These are phyloP conservation scores for Sporopachydermia lactativora DNA, from an alignment of 805 yeast species.

Conservation along the genomic window DNA sequence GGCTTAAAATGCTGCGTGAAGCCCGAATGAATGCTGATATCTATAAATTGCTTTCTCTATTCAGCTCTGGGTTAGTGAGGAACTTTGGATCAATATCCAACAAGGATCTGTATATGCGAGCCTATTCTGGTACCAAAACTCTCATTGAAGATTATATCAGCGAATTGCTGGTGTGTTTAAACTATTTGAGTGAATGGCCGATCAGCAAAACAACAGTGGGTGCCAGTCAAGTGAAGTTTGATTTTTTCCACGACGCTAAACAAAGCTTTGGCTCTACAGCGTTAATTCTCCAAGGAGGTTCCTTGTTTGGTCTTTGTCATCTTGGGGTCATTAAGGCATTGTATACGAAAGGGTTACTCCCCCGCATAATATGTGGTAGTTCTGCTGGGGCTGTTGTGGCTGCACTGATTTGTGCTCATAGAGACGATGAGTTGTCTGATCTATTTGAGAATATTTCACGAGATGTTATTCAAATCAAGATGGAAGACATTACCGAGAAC, in stretches of 20 bases:
- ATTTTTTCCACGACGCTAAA: conserved; percentile 73
- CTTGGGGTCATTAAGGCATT: conserved; percentile 83
- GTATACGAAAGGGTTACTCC: conserved; percentile 60
- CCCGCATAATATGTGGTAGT: conserved; percentile 78
- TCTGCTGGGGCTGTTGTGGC: conserved; percentile 94
- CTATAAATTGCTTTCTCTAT: conserved; percentile 41
- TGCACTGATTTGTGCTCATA: conserved; percentile 61
- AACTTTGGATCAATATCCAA: conserved; percentile 88
- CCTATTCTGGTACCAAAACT: conserved; percentile 79
- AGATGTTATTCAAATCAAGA: conserved; percentile 24
- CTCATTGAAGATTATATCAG: conserved; percentile 77
- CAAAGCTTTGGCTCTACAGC: conserved; percentile 89
- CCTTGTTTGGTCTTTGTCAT: conserved; percentile 87
- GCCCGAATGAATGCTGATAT: conserved; percentile 51
- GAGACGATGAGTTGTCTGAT: conserved; percentile 44
- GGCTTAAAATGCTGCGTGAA: conserved; percentile 44
- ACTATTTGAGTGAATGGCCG: conserved; percentile 34
- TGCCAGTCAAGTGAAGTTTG: conserved; percentile 38
- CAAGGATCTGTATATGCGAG: conserved; percentile 60
- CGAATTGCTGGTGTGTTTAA: conserved; percentile 59
- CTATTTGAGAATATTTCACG: conserved; percentile 20
- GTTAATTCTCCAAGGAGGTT: conserved; percentile 84
- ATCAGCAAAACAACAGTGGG: conserved; percentile 1
- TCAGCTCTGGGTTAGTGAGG: conserved; percentile 73
- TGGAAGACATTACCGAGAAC: conserved; percentile 28